Conservation (phyloP, 305 asterid genomes). For the Solanum aculeatissimum region DNA sequence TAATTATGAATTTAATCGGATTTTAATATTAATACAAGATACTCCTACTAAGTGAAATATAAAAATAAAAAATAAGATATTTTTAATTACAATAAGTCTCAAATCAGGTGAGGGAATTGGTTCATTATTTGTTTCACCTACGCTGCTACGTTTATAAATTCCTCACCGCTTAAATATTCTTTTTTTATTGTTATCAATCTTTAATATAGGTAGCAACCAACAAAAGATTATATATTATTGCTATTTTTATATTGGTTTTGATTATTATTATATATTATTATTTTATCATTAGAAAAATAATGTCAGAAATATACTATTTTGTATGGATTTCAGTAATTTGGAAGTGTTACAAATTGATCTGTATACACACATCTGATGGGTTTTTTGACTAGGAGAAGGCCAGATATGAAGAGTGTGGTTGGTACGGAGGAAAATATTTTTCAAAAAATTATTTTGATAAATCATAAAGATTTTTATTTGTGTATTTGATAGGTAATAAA, state of each 20-base stretch:
- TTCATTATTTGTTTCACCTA: background rate
- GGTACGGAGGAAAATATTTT: background rate
- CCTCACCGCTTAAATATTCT: background rate
- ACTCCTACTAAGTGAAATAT: rapidly evolving
- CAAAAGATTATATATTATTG: background rate
- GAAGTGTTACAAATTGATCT: background rate
- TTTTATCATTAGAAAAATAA: background rate
- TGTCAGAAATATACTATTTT: background rate
- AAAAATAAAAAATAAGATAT: background rate
- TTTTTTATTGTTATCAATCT: background rate
- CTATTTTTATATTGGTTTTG: background rate
- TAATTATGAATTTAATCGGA: background rate
- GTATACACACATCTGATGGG: background rate
- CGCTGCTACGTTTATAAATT: background rate
- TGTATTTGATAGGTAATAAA: too few species aligned
- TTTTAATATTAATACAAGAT: background rate
- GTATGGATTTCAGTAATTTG: background rate
- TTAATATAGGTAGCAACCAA: background rate
- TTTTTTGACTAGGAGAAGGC: background rate
- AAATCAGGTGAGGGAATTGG: background rate
- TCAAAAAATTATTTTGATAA: too few species aligned
- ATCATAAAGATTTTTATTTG: too few species aligned
- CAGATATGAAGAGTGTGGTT: background rate
- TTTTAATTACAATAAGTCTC: background rate
- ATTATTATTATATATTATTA: background rate